Percentiles rank a stretch among this genome's conserved stretches.
Evolutionary conservation across 805 yeast species (phyloP).

Genomic region (Zygosaccharomyces lentus): DNA sequence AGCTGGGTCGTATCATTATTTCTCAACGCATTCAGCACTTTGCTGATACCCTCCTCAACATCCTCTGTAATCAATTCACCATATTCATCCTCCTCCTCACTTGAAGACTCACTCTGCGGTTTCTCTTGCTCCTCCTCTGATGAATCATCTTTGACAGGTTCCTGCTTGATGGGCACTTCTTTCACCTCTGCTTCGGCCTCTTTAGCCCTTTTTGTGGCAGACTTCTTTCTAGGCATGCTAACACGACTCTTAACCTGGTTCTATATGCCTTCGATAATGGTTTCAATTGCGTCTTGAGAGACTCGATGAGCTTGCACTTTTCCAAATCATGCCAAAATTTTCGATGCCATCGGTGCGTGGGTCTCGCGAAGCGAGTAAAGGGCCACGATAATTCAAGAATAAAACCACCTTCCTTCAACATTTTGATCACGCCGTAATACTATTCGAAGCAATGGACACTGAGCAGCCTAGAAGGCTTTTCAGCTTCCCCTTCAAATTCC

Average conservation of each 20-base stretch:
- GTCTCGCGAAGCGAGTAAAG: constrained; percentile 3
- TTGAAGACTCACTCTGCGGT: constrained; percentile 36
- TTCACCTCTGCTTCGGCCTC: constrained; percentile 36
- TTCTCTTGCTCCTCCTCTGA: constrained; percentile 38
- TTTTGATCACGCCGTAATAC: neutral
- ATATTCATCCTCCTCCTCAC: constrained; percentile 79
- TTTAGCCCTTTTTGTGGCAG: constrained; percentile 69
- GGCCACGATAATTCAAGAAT: neutral
- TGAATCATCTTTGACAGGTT: constrained; percentile 22
- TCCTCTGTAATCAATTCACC: constrained; percentile 86
- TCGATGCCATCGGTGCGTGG: neutral
- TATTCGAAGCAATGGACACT: constrained; percentile 23
- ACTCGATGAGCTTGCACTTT: constrained; percentile 4
- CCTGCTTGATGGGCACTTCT: constrained; percentile 26
- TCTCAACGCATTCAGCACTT: constrained; percentile 67
- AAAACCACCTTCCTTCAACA: neutral
- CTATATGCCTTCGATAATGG: neutral
- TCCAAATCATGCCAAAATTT: neutral
- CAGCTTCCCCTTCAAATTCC: constrained; percentile 61
- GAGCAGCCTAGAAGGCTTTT: constrained; percentile 52
- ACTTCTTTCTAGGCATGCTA: constrained; percentile 83
- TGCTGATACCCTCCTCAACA: constrained; percentile 72
- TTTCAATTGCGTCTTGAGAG: neutral
- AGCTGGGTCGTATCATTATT: constrained; percentile 56
- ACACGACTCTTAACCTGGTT: neutral